Conservation (phyloP, 164 flowering plant species). For the Brasenia schreberi region DNA sequence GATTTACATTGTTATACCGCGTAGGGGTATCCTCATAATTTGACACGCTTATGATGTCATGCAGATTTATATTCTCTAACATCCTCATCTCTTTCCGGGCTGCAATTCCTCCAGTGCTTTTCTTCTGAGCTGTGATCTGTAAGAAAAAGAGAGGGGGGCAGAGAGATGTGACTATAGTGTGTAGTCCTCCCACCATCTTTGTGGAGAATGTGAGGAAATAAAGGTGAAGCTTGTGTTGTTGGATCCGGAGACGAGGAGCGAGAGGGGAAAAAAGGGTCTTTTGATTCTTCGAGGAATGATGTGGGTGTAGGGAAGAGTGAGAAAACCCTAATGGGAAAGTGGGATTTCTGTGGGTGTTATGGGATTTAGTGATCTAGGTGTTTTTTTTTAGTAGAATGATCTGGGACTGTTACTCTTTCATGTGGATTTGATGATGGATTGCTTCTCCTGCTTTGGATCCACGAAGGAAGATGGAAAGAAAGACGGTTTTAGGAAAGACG, state of each 20-base stretch:
- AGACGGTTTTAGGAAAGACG: constrained; percentile 15
- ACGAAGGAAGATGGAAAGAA: constrained; percentile 12
- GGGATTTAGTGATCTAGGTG: background rate
- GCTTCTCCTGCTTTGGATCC: constrained; percentile 34
- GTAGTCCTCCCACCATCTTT: background rate
- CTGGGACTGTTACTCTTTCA: constrained; percentile 3
- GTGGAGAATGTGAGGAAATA: background rate
- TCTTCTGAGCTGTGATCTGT: background rate
- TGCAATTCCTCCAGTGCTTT: background rate
- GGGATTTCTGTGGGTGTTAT: background rate
- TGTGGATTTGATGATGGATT: constrained; percentile 25
- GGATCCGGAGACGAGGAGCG: no score
- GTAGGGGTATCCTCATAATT: background rate
- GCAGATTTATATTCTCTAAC: background rate
- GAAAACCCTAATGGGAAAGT: background rate
- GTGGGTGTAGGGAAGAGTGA: background rate
- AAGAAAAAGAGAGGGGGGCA: background rate
- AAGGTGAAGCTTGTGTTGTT: background rate
- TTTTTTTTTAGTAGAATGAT: background rate
- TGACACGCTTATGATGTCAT: background rate
- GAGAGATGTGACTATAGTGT: background rate
- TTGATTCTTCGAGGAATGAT: background rate
- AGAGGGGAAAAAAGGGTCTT: no score
- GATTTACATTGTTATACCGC: no score
- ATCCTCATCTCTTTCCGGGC: background rate